These are phyloP conservation scores for Skeletonema grethae DNA, from an alignment of 108 stramenopile genomes.

Conservation along the genomic window DNA sequence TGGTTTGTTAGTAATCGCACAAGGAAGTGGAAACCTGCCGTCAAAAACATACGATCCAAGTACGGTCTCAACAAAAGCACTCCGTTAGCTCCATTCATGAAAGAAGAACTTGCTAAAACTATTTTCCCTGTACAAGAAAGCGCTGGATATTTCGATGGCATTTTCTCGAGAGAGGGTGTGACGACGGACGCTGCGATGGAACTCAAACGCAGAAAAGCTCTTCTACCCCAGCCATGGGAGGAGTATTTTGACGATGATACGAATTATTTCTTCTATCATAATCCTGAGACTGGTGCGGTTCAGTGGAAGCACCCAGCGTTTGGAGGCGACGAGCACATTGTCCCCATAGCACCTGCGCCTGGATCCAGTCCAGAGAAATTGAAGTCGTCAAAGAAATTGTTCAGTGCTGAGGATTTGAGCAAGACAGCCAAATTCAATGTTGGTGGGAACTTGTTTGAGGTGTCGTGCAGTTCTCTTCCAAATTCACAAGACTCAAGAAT, in stretches of 20 bases:
- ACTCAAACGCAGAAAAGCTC: background rate
- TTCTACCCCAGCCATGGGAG: slow-evolving; percentile 1
- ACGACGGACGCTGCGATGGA: background rate
- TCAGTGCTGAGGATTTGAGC: background rate
- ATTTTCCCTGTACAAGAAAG: background rate
- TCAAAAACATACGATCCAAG: slow-evolving; percentile 4
- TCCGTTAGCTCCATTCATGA: slow-evolving; percentile 3
- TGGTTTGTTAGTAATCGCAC: slow-evolving; percentile 46
- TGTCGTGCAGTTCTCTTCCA: slow-evolving; percentile 5
- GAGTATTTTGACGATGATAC: slow-evolving; percentile 1
- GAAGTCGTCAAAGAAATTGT: background rate
- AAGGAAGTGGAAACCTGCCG: slow-evolving; percentile 28
- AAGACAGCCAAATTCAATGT: slow-evolving; percentile 13
- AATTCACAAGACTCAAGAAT: slow-evolving; percentile 18
- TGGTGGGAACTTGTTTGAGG: slow-evolving; percentile 20
- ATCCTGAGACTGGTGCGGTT: background rate
- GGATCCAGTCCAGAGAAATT: background rate
- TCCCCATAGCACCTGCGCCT: background rate
- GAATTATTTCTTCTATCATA: background rate
- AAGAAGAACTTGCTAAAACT: background rate
- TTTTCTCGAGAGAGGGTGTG: background rate
- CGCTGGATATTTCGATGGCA: background rate
- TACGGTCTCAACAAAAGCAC: slow-evolving; percentile 6
- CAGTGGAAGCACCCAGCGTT: slow-evolving; percentile 3
- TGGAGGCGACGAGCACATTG: background rate